Conservation (phyloP, 2,329 filamentous ascomycete genomes). For the Aspergillus sp. region DNA sequence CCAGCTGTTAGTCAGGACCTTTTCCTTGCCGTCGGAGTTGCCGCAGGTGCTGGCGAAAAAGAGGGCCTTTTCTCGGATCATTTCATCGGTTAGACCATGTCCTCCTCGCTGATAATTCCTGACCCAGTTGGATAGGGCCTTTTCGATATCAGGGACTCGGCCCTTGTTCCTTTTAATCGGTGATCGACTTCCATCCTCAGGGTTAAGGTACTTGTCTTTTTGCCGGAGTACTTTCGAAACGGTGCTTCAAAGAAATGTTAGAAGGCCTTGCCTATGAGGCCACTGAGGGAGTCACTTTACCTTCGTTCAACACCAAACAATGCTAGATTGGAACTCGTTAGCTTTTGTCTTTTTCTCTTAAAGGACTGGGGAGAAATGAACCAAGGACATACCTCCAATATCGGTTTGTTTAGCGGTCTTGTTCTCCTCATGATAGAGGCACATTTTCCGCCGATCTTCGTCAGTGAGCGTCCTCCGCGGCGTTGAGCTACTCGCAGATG, state of each 20-base stretch:
- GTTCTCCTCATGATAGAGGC: conserved; percentile 86
- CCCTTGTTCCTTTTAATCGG: conserved; percentile 80
- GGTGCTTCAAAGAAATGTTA: conserved; percentile 61
- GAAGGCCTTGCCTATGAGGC: background rate
- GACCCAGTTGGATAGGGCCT: conserved; percentile 83
- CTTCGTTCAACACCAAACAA: conserved; percentile 97
- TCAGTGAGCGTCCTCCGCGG: conserved; percentile 87
- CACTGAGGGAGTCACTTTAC: conserved; percentile 51
- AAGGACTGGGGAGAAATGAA: background rate
- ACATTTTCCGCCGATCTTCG: conserved; percentile 88
- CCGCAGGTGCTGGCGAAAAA: conserved; percentile 76
- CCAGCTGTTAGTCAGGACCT: conserved; percentile 74
- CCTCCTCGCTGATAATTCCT: conserved; percentile 78
- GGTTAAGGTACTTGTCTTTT: conserved; percentile 89
- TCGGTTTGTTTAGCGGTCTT: conserved; percentile 92
- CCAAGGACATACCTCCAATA: conserved; percentile 68
- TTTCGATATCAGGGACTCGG: conserved; percentile 87
- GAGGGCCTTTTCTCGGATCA: conserved; percentile 79
- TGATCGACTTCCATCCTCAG: conserved; percentile 74
- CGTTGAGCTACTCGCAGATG: conserved; percentile 48
- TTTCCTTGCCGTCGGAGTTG: conserved; percentile 69
- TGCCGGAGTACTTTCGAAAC: conserved; percentile 97
- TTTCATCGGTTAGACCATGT: conserved; percentile 70
- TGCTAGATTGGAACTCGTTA: conserved; percentile 48
- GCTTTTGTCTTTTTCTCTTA: background rate